Conservation (phyloP, 2,329 filamentous ascomycete genomes). For the Fusarium globosum region DNA sequence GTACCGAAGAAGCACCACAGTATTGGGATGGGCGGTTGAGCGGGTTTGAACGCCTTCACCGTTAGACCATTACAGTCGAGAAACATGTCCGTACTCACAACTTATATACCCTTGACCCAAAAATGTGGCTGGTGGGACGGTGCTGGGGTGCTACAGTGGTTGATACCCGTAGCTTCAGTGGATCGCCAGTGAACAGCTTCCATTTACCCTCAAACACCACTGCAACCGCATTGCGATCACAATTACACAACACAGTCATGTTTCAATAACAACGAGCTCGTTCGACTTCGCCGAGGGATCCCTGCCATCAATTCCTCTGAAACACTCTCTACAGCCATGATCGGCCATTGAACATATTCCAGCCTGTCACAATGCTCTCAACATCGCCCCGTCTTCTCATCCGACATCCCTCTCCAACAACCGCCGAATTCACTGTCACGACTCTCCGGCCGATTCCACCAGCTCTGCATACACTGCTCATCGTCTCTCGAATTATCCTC, state of each 20-base stretch:
- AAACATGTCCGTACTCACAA: background rate
- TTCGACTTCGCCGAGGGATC: background rate
- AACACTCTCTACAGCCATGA: background rate
- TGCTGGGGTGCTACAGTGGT: background rate
- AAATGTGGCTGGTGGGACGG: background rate
- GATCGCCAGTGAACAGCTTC: background rate
- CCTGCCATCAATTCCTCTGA: background rate
- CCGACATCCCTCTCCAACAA: constrained; percentile 82
- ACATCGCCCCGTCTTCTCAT: constrained; percentile 69
- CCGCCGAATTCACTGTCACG: constrained; percentile 91
- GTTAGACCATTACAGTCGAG: constrained; percentile 72
- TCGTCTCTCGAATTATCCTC: constrained; percentile 59
- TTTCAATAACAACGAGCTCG: background rate
- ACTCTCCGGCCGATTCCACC: constrained; percentile 72
- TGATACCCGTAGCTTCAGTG: background rate
- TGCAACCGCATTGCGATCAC: background rate
- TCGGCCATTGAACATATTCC: background rate
- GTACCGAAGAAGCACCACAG: constrained; percentile 49
- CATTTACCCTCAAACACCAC: constrained; percentile 1
- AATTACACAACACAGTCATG: background rate
- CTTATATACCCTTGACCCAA: constrained; percentile 35
- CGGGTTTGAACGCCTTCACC: constrained; percentile 68
- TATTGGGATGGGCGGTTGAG: constrained; percentile 61
- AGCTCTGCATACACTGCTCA: constrained; percentile 55
- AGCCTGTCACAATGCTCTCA: constrained; percentile 65